Evolutionary conservation across 2,329 filamentous ascomycete genomes (phyloP).

Genomic region (Lecanicillium sp.): DNA sequence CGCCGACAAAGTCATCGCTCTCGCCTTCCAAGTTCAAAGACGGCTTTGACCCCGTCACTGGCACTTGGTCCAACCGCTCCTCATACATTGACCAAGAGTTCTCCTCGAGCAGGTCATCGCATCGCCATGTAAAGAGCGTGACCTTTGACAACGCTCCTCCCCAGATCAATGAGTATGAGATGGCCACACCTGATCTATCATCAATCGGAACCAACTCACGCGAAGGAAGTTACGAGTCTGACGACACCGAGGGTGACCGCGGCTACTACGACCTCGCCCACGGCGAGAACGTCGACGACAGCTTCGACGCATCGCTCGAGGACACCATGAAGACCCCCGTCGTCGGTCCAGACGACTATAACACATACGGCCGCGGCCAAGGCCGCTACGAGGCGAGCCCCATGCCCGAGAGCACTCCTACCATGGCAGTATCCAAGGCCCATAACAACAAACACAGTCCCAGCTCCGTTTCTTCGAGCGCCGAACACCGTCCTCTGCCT

Average conservation of each 20-base stretch:
- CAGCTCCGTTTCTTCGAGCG: constrained; percentile 71
- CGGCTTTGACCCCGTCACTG: constrained; percentile 62
- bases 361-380: constrained; percentile 29
- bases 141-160: constrained; percentile 93
- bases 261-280: constrained; percentile 53
- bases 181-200: constrained; percentile 94
- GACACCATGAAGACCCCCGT: constrained; percentile 97
- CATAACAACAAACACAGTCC: constrained; percentile 53
- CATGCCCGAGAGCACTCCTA: constrained; percentile 48
- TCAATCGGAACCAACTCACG: constrained; percentile 84
- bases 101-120: constrained; percentile 60
- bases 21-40: constrained; percentile 61
- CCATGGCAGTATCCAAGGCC: constrained; percentile 39
- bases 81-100: constrained; percentile 52
- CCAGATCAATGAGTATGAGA: constrained; percentile 95
- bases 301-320: constrained; percentile 91
- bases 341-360: constrained; percentile 95
- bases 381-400: constrained; percentile 61
- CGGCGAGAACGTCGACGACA: constrained; percentile 59
- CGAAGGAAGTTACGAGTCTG: constrained; percentile 87
- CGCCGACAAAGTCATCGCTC: constrained; percentile 86
- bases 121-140: constrained; percentile 90
- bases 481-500: constrained; percentile 77
- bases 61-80: constrained; percentile 62
- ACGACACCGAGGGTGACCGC: constrained; percentile 66